phyloP scores from a whole-genome alignment of 2,329 filamentous ascomycete genomes.

The Colletotrichum sp. region DNA sequence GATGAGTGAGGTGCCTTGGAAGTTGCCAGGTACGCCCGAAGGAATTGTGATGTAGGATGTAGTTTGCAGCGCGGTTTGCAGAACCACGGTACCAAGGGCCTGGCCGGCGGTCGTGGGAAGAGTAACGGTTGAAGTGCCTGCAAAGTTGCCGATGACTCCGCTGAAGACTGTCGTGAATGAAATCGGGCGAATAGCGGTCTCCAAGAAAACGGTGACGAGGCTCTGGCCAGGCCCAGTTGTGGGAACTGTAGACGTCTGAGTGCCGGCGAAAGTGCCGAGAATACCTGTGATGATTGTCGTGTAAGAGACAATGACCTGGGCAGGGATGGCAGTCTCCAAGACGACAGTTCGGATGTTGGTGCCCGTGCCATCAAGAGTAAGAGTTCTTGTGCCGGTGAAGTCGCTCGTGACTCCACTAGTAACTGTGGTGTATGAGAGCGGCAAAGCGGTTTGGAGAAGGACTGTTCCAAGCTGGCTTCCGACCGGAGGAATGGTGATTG shows the following conservation, averaged over 20 bases:
- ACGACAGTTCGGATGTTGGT: neutral
- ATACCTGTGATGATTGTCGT: neutral
- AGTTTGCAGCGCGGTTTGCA: neutral
- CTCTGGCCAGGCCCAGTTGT: neutral
- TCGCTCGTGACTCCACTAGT: neutral
- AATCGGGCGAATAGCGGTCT: neutral
- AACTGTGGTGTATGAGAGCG: neutral
- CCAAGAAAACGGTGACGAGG: neutral
- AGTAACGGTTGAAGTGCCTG: neutral
- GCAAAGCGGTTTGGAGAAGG: constrained; percentile 2
- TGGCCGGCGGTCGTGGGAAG: neutral
- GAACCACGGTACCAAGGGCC: neutral
- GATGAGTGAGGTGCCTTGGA: neutral
- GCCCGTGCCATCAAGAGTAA: neutral
- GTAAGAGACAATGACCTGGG: neutral
- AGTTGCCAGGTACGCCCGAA: neutral
- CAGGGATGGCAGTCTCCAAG: neutral
- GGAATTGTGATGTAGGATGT: neutral
- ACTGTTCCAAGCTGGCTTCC: neutral
- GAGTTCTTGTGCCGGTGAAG: neutral
- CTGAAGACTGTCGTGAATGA: neutral
- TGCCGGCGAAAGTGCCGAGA: neutral
- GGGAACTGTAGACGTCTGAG: neutral
- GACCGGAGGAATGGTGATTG: neutral
- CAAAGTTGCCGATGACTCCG: neutral